phyloP scores from a whole-genome alignment of 2,329 filamentous ascomycete genomes.

The Aureobasidium pullulans region DNA sequence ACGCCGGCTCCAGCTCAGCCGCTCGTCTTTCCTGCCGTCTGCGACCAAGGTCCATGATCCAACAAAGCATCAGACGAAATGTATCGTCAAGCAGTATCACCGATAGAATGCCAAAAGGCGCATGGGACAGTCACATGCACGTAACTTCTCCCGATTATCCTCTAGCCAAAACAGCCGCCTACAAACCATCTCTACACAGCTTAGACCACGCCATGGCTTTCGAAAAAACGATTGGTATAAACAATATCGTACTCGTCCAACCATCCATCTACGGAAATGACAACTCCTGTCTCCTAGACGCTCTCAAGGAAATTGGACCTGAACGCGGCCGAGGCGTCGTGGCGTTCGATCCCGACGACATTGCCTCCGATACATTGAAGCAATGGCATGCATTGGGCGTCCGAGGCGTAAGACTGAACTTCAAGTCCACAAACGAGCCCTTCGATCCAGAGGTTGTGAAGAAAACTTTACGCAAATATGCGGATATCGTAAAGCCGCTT shows the following conservation, averaged over 20 bases:
- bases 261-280: constrained; percentile 28
- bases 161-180: constrained; percentile 42
- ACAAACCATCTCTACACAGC: constrained; percentile 44
- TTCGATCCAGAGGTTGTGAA: constrained; percentile 37
- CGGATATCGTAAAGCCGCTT: constrained; percentile 42
- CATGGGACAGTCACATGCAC: constrained; percentile 61
- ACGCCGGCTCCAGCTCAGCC: not conserved
- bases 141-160: constrained; percentile 51
- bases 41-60: not conserved
- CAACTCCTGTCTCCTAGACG: constrained; percentile 26
- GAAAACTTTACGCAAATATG: constrained; percentile 40
- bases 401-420: constrained; percentile 27
- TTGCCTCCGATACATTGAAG: constrained; percentile 19
- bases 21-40: not conserved
- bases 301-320: constrained; percentile 20
- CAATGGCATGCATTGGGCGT: constrained; percentile 25
- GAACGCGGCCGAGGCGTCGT: constrained; percentile 24
- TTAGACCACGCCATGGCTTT: constrained; percentile 42
- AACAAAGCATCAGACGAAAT: not conserved
- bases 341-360: constrained; percentile 22
- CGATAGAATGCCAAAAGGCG: constrained; percentile 32
- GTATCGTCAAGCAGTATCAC: constrained; percentile 12
- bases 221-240: constrained; percentile 21
- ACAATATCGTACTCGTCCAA: constrained; percentile 24
- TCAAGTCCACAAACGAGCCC: constrained; percentile 28